phyloP scores from a whole-genome alignment of 163 green algal genomes.

The Chloromonas sp. region DNA sequence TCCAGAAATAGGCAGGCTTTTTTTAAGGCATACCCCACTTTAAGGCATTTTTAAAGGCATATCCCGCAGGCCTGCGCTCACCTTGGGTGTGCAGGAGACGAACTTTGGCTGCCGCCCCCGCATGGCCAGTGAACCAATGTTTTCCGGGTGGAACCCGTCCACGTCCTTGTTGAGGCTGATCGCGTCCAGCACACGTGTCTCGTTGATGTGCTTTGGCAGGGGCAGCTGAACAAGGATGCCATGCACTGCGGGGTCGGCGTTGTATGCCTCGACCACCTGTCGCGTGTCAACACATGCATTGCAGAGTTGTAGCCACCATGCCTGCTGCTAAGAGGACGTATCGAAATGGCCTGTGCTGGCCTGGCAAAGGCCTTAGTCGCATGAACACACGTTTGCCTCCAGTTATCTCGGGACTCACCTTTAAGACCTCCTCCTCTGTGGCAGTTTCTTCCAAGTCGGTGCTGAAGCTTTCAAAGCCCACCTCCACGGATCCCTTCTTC shows the following conservation, averaged over 20 bases:
- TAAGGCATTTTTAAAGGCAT: too few species aligned
- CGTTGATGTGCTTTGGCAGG: constrained; percentile 91
- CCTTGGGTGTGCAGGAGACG: constrained; percentile 92
- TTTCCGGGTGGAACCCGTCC: constrained; percentile 96
- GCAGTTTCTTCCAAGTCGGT: constrained; percentile 76
- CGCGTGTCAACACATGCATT: not conserved
- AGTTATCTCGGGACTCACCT: constrained; percentile 21
- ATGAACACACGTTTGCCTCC: too few species aligned
- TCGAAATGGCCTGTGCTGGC: not conserved
- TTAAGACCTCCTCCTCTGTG: constrained; percentile 74
- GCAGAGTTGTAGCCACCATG: not conserved
- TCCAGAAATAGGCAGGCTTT: too few species aligned
- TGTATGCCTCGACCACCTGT: constrained; percentile 76
- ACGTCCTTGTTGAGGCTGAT: constrained; percentile 96
- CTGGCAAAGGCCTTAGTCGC: too few species aligned
- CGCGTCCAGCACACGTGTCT: constrained; percentile 82
- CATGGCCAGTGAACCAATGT: constrained; percentile 93
- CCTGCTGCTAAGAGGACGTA: not conserved
- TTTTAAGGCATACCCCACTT: too few species aligned
- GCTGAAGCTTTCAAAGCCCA: constrained; percentile 79
- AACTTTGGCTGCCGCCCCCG: constrained; percentile 67
- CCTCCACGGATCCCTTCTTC: constrained; percentile 86
- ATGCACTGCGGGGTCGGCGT: constrained; percentile 81
- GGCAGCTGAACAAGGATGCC: constrained; percentile 91
- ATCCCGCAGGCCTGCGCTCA: not conserved